Evolutionary conservation across 2,329 filamentous ascomycete species (phyloP).

Genomic region (Talaromyces sp.): DNA sequence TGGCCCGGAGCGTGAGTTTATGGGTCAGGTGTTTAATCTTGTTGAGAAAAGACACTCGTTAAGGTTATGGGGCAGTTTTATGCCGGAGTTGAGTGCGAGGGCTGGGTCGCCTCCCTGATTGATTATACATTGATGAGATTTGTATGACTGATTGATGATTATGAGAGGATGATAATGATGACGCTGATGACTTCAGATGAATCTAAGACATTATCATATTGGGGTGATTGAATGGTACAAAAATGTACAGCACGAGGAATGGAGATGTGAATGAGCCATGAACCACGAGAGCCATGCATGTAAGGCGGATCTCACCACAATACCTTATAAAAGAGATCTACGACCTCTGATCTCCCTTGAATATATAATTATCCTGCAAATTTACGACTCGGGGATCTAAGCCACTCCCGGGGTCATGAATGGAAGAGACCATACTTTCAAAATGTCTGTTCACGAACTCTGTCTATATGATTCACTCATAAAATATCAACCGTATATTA

Average conservation of each 20-base stretch:
- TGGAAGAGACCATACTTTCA: not conserved
- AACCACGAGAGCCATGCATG: not conserved
- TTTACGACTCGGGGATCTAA: not conserved
- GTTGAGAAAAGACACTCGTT: conserved; percentile 36
- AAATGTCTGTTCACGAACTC: not conserved
- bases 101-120: conserved; percentile 12
- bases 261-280: not conserved
- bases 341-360: not conserved
- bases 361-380: not conserved
- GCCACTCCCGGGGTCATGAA: not conserved
- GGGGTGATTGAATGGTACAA: not conserved
- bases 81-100: conserved; percentile 34
- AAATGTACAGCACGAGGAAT: not conserved
- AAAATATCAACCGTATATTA: not conserved
- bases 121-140: not conserved
- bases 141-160: not conserved
- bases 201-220: not conserved
- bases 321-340: not conserved
- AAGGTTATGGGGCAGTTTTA: conserved; percentile 35
- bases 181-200: not conserved
- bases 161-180: not conserved
- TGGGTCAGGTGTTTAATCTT: conserved; percentile 32
- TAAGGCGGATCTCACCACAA: not conserved
- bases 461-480: not conserved
- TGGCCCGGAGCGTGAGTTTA: conserved; percentile 33